Conservation (phyloP, 23 red algal species). For the Gracilaria gracilis region DNA sequence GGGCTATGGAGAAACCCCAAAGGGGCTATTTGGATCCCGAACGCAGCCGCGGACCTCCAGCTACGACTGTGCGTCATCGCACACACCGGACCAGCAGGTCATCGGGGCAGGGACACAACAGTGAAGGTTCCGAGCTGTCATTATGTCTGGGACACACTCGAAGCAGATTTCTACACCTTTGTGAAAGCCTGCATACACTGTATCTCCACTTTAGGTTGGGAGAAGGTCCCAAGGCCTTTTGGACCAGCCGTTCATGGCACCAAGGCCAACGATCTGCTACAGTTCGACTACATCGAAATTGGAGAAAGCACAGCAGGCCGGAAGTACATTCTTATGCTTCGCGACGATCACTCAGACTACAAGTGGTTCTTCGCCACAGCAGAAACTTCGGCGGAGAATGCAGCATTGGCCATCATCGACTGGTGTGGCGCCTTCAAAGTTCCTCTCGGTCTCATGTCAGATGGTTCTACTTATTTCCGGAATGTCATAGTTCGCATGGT, state of each 20-base stretch:
- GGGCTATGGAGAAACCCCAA: too few species aligned
- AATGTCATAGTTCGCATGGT: background rate
- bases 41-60: too few species aligned
- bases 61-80: too few species aligned
- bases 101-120: too few species aligned
- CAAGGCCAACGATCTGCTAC: background rate
- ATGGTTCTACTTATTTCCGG: background rate
- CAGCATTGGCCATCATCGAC: background rate
- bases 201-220: too few species aligned
- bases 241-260: background rate
- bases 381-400: background rate
- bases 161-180: too few species aligned
- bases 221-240: too few species aligned
- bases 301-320: background rate
- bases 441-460: background rate
- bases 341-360: background rate
- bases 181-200: too few species aligned
- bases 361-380: background rate
- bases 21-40: too few species aligned
- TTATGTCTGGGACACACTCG: too few species aligned
- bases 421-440: background rate
- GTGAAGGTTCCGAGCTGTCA: too few species aligned
- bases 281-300: constrained; percentile 20
- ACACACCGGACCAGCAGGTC: too few species aligned
- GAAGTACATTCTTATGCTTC: constrained; percentile 3